Conservation (phyloP, 2,329 filamentous ascomycete species). For the Emergomyces orientalis region DNA sequence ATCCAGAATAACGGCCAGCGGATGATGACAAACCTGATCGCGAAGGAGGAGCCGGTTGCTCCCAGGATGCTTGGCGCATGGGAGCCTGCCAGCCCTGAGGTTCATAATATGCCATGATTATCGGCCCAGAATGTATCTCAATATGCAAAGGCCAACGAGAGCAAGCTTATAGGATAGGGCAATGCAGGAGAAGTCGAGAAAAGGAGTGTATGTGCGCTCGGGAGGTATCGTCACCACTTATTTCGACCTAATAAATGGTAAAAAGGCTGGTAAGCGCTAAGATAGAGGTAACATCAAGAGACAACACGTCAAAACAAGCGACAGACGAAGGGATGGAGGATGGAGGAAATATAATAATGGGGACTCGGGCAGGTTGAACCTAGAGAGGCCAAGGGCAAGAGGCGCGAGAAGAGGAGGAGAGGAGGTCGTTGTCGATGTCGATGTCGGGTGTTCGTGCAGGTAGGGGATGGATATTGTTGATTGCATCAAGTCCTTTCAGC, state of each 20-base stretch:
- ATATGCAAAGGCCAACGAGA: background rate
- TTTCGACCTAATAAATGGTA: background rate
- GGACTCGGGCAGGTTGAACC: background rate
- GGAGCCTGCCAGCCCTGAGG: conserved; percentile 55
- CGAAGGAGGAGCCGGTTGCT: conserved; percentile 61
- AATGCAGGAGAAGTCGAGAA: background rate
- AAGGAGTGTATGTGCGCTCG: conserved; percentile 1
- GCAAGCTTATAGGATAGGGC: background rate
- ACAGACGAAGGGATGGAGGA: background rate
- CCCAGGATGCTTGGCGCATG: conserved; percentile 59
- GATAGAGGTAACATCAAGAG: conserved; percentile 18
- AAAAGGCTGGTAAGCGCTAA: conserved; percentile 1
- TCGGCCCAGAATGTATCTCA: conserved; percentile 4
- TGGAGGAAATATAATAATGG: background rate
- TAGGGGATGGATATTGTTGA: background rate
- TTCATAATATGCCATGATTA: conserved; percentile 60
- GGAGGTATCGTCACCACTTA: background rate
- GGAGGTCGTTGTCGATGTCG: background rate
- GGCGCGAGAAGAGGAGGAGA: background rate
- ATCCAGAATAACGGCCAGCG: background rate
- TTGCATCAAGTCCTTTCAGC: background rate
- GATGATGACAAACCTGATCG: conserved; percentile 52
- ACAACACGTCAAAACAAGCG: background rate
- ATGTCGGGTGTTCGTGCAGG: background rate
- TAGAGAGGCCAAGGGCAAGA: too few relatives aligned